phyloP scores from a whole-genome alignment of 768 basidiomycete genomes.

The Tylopilus felleus region DNA sequence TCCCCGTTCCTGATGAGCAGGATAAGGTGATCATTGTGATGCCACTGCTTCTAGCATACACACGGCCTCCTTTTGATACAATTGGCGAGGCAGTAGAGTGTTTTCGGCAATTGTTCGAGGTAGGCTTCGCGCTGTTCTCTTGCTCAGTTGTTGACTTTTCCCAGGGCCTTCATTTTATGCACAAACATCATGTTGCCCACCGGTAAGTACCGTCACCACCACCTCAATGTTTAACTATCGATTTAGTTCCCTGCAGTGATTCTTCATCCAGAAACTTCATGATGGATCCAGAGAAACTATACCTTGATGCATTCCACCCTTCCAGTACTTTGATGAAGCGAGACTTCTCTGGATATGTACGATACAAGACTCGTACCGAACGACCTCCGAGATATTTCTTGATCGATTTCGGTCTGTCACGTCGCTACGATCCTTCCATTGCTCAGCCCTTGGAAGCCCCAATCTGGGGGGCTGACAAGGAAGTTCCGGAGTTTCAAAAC shows the following conservation, averaged over 20 bases:
- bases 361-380: conserved; percentile 7
- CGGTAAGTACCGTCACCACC: background rate
- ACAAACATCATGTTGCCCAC: conserved; percentile 8
- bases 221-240: background rate
- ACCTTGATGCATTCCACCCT: conserved; percentile 31
- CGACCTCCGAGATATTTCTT: conserved; percentile 19
- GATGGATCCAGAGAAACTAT: conserved; percentile 28
- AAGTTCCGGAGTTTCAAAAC: conserved; percentile 37
- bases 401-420: conserved; percentile 25
- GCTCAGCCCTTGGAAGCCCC: conserved; percentile 26
- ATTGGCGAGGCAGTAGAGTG: conserved; percentile 9
- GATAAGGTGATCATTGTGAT: conserved; percentile 27
- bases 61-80: conserved; percentile 24
- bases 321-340: conserved; percentile 5
- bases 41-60: conserved; percentile 34
- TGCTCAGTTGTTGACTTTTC: background rate
- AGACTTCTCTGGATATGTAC: conserved; percentile 20
- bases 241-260: conserved; percentile 17
- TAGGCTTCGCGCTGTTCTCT: background rate
- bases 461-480: conserved; percentile 39
- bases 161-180: background rate
- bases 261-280: conserved; percentile 33
- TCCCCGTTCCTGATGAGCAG: conserved; percentile 10
- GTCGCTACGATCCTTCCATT: conserved; percentile 25
- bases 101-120: conserved; percentile 30